Evolutionary conservation across 1,139 yeast genomes (phyloP).

Genomic region (Scheffersomyces insectosa): DNA sequence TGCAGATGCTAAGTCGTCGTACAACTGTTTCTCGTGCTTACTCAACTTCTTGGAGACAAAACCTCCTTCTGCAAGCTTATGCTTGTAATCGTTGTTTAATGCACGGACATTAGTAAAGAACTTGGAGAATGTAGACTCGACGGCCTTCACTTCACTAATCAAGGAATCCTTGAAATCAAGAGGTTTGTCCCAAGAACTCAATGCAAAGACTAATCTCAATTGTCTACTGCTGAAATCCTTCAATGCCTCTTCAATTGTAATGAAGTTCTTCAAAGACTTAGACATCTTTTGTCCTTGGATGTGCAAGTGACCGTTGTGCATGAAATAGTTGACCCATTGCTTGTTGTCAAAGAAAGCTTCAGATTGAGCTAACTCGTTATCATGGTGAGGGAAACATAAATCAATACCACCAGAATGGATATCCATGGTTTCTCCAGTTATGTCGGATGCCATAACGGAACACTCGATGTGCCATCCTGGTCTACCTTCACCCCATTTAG

Average conservation of each 20-base stretch:
- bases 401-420: constrained; percentile 98
- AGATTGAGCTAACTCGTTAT: constrained; percentile 94
- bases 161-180: constrained; percentile 87
- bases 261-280: constrained; percentile 89
- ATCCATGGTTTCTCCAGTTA: constrained; percentile 81
- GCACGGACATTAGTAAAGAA: constrained; percentile 87
- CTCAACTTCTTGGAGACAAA: constrained; percentile 58
- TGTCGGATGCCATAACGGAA: constrained; percentile 96
- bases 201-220: constrained; percentile 84
- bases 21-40: constrained; percentile 53
- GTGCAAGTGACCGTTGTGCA: constrained; percentile 96
- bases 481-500: constrained; percentile 97
- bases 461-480: constrained; percentile 99
- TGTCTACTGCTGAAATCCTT: constrained; percentile 72
- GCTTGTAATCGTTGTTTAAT: constrained; percentile 59
- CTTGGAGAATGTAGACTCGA: constrained; percentile 73
- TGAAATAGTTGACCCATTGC: constrained; percentile 96
- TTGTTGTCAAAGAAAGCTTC: constrained; percentile 88
- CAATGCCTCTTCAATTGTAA: constrained; percentile 91
- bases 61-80: constrained; percentile 44
- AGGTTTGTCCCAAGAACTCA: constrained; percentile 90
- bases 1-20: constrained; percentile 50
- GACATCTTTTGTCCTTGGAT: constrained; percentile 99
- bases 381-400: constrained; percentile 99
- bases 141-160: constrained; percentile 70